Conservation (phyloP, 208 protist genomes). For the Trypanosoma rangeli region DNA sequence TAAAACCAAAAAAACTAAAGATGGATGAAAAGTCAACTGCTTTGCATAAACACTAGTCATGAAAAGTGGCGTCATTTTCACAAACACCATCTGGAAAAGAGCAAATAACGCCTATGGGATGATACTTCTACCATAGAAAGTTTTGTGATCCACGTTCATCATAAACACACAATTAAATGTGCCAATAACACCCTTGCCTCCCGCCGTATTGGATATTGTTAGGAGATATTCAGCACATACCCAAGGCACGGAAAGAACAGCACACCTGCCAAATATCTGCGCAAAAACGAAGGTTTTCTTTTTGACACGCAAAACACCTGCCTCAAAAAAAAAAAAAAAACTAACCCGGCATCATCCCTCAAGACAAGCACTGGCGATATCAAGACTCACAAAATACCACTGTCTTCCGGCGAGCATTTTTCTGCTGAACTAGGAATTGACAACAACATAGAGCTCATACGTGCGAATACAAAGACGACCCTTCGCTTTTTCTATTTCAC, state of each 20-base stretch:
- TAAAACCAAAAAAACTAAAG: slow-evolving; percentile 47
- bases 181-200: slow-evolving; percentile 21
- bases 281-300: slow-evolving; percentile 59
- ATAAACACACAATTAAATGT: slow-evolving; percentile 25
- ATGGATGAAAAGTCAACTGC: slow-evolving; percentile 27
- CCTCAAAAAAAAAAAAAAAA: slow-evolving; percentile 75
- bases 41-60: slow-evolving; percentile 69
- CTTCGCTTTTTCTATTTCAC: not conserved
- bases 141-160: slow-evolving; percentile 5
- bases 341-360: slow-evolving; percentile 54
- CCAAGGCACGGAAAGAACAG: slow-evolving; percentile 33
- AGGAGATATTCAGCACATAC: slow-evolving; percentile 53
- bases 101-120: slow-evolving; percentile 47
- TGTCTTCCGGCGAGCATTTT: slow-evolving; percentile 13
- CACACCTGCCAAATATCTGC: slow-evolving; percentile 45
- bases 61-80: slow-evolving; percentile 68
- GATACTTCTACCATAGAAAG: slow-evolving; percentile 12
- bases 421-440: not conserved
- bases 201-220: slow-evolving; percentile 30
- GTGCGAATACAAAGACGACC: not conserved
- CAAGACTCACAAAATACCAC: slow-evolving; percentile 56
- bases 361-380: slow-evolving; percentile 62
- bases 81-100: slow-evolving; percentile 87
- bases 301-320: slow-evolving; percentile 56
- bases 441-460: not conserved